Evolutionary conservation across 1,284 basidiomycete species (phyloP).

Genomic region (Ganoderma lingzhi): DNA sequence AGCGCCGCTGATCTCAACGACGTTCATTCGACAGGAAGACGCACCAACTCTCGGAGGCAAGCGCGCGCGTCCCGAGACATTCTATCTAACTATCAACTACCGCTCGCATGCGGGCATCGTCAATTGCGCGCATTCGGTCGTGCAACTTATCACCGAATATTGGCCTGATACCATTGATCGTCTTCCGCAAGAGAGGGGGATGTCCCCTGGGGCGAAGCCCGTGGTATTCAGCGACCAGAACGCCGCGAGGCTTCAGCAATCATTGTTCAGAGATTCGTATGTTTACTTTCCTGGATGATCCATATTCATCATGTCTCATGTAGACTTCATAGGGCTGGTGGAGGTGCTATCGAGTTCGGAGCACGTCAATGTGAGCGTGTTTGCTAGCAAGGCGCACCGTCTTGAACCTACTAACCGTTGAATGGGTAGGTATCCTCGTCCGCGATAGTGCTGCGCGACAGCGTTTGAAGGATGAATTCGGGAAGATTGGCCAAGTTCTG

Average conservation of each 20-base stretch:
- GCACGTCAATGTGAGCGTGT: constrained; percentile 1
- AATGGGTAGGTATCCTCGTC: constrained; percentile 7
- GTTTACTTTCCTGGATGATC: constrained; percentile 10
- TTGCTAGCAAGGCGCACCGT: not conserved
- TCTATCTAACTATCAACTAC: constrained; percentile 72
- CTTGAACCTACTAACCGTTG: not conserved
- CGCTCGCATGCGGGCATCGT: constrained; percentile 75
- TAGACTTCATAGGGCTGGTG: not conserved
- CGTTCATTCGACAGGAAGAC: not conserved
- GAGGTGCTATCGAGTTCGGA: constrained; percentile 1
- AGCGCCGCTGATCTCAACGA: not conserved
- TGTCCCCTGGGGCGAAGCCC: constrained; percentile 66
- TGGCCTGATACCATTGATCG: constrained; percentile 75
- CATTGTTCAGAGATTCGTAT: constrained; percentile 59
- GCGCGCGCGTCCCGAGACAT: constrained; percentile 49
- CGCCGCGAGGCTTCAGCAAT: constrained; percentile 60
- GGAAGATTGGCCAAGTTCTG: not conserved
- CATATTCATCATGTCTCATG: not conserved
- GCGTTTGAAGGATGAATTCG: not conserved
- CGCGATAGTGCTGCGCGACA: constrained; percentile 7
- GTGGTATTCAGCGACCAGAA: constrained; percentile 60
- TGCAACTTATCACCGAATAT: constrained; percentile 64
- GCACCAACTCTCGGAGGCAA: not conserved
- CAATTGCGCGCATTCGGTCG: constrained; percentile 67
- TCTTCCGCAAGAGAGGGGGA: constrained; percentile 63